Evolutionary conservation across 805 yeast species (phyloP), one percentile per base, ranked within the genome.

Genomic region (Wickerhamomyces alni): DNA sequence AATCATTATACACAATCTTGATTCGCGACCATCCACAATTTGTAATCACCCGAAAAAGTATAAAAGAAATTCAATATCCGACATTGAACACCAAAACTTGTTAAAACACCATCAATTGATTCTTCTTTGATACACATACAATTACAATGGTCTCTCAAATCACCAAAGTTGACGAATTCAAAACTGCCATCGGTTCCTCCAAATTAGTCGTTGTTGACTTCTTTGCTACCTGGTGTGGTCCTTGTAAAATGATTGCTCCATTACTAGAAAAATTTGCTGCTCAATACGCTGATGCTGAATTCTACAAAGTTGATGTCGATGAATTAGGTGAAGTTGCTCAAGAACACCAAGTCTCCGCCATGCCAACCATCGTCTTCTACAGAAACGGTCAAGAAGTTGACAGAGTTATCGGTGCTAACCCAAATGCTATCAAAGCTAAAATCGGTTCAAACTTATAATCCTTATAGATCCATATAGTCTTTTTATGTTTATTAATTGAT

Each of bases 191-290:
- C 57, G 53, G 65, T 42, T 71, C 70, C 56, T 76, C 75, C 51
- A 85, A 83, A 54, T 72, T 87, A 59, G 89, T 87, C 52, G 89
- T 93, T 53, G 87, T 93, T 52, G 98, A 93, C 72, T 93, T 91
- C 72, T 89, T 77, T 61, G 98, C 98, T 55, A 80, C 89, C 46
- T 93, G 98, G 97, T 91, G 99, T 68, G 97, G 97, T 54, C 98
- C 99, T 46, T 91, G 99, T 75, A 93, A 91, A 76, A 86, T 86
- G 80, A 83, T 93, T 67, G 89, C 96, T 40, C 99, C 99, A 54
- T 70, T 87, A 69, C 69, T 91, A 54, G 95, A 89, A 60, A 82
- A 83, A 64, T 82, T 89, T 58, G 70, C 88, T 32, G 61, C 60
- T 35, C 67, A 70, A 57, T 81, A 80, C 76, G 48, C 80, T 22